phyloP scores from a whole-genome alignment of 352 stramenopile species.

The Phytopythium kandeliae region DNA sequence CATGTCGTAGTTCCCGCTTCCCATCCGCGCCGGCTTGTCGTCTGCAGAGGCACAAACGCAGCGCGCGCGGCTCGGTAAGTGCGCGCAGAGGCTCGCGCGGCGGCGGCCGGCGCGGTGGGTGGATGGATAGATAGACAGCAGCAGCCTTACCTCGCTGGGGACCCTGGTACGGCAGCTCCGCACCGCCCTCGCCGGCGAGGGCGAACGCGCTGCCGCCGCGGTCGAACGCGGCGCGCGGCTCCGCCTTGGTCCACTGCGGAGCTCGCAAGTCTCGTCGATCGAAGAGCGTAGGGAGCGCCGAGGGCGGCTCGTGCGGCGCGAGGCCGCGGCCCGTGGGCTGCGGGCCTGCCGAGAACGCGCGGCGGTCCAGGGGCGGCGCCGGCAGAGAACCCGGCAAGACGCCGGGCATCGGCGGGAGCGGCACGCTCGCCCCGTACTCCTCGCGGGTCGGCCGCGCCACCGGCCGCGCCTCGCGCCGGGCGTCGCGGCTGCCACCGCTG shows the following conservation, averaged over 20 bases:
- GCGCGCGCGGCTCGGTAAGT: no score
- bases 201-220: not conserved
- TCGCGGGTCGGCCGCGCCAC: not conserved
- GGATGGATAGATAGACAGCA: no score
- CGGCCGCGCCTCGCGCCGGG: not conserved
- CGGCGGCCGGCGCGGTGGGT: no score
- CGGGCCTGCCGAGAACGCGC: not conserved
- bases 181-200: not conserved
- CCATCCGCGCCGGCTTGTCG: no score
- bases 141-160: not conserved
- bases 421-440: constrained; percentile 1
- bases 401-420: not conserved
- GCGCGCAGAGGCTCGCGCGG: no score
- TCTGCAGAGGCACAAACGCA: no score
- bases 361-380: not conserved
- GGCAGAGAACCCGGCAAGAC: not conserved
- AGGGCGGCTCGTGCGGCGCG: not conserved
- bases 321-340: not conserved
- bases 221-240: not conserved
- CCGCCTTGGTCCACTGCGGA: not conserved
- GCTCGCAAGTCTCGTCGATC: not conserved
- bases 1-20: not conserved
- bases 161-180: not conserved
- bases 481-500: constrained; percentile 1
- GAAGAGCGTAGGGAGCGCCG: constrained; percentile 2